Conservation (phyloP, 345 rosid species). For the Diplotaxis tenuifolia region DNA sequence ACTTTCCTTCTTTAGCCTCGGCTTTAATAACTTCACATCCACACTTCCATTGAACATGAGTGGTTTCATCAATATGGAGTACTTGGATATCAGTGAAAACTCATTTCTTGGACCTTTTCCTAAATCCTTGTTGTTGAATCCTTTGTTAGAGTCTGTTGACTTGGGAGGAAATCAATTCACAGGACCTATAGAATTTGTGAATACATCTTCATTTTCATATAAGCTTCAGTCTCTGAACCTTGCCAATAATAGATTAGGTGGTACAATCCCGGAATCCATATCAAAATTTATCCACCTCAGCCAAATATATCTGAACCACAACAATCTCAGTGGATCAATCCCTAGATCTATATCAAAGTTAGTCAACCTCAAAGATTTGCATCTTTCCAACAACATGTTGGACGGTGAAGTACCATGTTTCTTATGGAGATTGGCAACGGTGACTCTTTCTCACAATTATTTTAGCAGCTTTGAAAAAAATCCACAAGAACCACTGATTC, state of each 20-base stretch:
- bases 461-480: not conserved
- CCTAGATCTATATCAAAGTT: not conserved
- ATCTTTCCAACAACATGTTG: constrained; percentile 4
- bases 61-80: not conserved
- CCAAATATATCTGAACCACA: not conserved
- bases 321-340: not conserved
- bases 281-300: not conserved
- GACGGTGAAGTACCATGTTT: constrained; percentile 1
- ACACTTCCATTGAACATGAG: constrained; percentile 4
- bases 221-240: not conserved
- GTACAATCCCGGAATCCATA: constrained; percentile 4
- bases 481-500: not conserved
- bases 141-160: not conserved
- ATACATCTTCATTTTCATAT: not conserved
- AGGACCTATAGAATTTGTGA: not conserved
- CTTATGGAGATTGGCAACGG: not conserved
- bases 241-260: not conserved
- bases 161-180: not conserved
- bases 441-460: not conserved
- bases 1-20: not conserved
- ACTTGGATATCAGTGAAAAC: not conserved
- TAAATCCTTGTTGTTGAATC: not conserved
- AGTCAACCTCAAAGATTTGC: not conserved
- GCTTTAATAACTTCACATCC: not conserved
- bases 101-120: not conserved